Conservation (phyloP, 2,329 filamentous ascomycete species). For the Eutypa lata region DNA sequence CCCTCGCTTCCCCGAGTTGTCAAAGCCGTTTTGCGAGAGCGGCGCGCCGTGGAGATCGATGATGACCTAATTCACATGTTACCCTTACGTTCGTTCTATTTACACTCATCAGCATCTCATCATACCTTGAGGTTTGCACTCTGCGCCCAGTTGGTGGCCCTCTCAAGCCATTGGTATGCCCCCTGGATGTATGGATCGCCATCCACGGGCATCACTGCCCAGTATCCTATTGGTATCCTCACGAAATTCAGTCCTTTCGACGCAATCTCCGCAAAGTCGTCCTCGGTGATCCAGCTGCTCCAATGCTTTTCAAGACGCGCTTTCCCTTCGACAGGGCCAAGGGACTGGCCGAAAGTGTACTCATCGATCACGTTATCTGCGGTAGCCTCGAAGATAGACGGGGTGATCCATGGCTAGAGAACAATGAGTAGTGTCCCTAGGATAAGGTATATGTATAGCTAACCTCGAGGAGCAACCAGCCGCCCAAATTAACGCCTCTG, state of each 20-base stretch:
- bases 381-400: constrained; percentile 62
- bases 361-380: constrained; percentile 41
- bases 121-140: constrained; percentile 25
- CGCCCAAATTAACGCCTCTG: constrained; percentile 19
- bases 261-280: constrained; percentile 55
- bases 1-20: constrained; percentile 55
- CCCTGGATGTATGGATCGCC: constrained; percentile 45
- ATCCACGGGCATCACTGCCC: constrained; percentile 51
- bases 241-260: constrained; percentile 57
- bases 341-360: constrained; percentile 46
- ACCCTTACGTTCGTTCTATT: neutral
- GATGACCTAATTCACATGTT: constrained; percentile 44
- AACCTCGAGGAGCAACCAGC: constrained; percentile 17
- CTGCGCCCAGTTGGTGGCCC: constrained; percentile 55
- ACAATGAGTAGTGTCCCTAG: neutral
- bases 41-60: constrained; percentile 58
- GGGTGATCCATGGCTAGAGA: constrained; percentile 73
- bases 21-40: constrained; percentile 58
- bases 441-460: neutral
- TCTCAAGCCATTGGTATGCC: constrained; percentile 45
- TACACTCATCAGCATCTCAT: neutral
- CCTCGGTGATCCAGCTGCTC: constrained; percentile 45
- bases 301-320: constrained; percentile 45
- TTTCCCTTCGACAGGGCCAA: constrained; percentile 41
- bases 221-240: constrained; percentile 57